These are phyloP conservation scores for Alternaria triticina DNA, from an alignment of 2,329 filamentous ascomycete genomes.

Conservation along the genomic window DNA sequence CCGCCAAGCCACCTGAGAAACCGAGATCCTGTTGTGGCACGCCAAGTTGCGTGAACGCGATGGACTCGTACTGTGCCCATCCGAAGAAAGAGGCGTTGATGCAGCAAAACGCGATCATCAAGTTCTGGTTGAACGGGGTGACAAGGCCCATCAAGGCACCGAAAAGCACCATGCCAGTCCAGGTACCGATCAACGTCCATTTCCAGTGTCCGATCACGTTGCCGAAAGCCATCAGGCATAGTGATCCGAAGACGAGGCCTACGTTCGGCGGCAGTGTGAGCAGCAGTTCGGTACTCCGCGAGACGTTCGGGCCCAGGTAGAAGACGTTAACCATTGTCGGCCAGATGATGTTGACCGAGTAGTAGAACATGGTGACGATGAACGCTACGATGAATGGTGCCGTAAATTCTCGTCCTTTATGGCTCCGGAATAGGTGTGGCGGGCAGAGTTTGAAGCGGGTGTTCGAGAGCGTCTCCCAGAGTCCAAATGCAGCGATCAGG, in stretches of 20 bases:
- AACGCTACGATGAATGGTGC: slow-evolving; percentile 55
- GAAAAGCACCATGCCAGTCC: slow-evolving; percentile 58
- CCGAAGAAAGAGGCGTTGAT: slow-evolving; percentile 46
- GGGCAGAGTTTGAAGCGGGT: slow-evolving; percentile 44
- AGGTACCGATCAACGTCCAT: slow-evolving; percentile 54
- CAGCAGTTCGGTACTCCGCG: slow-evolving; percentile 40
- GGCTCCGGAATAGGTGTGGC: slow-evolving; percentile 54
- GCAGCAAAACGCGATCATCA: slow-evolving; percentile 58
- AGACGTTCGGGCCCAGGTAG: slow-evolving; percentile 46
- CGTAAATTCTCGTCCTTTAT: slow-evolving; percentile 56
- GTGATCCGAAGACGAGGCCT: slow-evolving; percentile 53
- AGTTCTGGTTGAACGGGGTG: slow-evolving; percentile 53
- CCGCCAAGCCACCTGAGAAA: slow-evolving; percentile 48
- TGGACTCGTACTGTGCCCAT: slow-evolving; percentile 40
- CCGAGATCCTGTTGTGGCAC: slow-evolving; percentile 57
- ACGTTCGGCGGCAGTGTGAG: slow-evolving; percentile 57
- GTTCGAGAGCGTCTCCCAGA: slow-evolving; percentile 44
- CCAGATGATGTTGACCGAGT: slow-evolving; percentile 56
- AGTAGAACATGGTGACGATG: slow-evolving; percentile 62
- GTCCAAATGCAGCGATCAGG: slow-evolving; percentile 39
- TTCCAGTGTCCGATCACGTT: slow-evolving; percentile 55
- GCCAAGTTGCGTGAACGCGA: slow-evolving; percentile 42
- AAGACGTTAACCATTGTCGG: slow-evolving; percentile 57
- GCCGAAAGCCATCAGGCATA: slow-evolving; percentile 52
- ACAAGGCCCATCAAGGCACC: slow-evolving; percentile 55